A percentile compares a stretch with the other conserved stretches of the same genome.
phyloP scores from a whole-genome alignment of 78 protist species.

The Bodo saltans region DNA sequence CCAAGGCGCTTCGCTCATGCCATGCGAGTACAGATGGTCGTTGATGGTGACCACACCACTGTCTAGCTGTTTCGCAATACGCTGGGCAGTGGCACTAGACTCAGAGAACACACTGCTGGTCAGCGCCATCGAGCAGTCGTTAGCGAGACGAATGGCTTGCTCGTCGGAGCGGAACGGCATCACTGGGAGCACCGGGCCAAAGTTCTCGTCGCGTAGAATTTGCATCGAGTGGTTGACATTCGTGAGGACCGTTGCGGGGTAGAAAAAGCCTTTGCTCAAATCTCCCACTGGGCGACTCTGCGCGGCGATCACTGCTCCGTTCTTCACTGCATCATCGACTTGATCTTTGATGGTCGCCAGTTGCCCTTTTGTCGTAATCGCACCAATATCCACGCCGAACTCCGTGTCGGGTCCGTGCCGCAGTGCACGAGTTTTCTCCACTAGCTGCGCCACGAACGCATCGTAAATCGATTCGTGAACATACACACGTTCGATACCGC shows the following conservation, averaged over 20 bases:
- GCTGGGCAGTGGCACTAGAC: not conserved
- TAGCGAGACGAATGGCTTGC: conserved; percentile 28
- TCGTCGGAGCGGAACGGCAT: conserved; percentile 6
- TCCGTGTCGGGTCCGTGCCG: not conserved
- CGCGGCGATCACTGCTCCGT: conserved; percentile 25
- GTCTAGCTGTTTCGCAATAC: conserved; percentile 3
- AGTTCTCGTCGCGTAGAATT: conserved; percentile 32
- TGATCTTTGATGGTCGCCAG: not conserved
- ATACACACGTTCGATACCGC: conserved; percentile 36
- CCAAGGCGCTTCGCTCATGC: conserved; percentile 21
- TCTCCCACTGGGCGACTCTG: conserved; percentile 9
- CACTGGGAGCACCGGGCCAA: conserved; percentile 49
- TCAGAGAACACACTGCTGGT: conserved; percentile 25
- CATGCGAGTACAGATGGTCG: conserved; percentile 29
- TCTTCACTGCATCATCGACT: conserved; percentile 5
- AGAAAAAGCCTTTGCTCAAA: not conserved
- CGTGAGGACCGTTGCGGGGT: conserved; percentile 41
- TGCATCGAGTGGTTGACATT: not conserved
- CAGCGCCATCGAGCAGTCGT: conserved; percentile 33
- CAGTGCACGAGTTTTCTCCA: not conserved
- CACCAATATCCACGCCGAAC: not conserved
- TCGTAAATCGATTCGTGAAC: conserved; percentile 15
- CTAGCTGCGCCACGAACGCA: not conserved
- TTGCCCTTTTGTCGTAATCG: conserved; percentile 2
- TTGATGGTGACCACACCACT: conserved; percentile 27